These are phyloP conservation scores for Populus alba DNA, from an alignment of 345 rosid species.

Conservation along the genomic window DNA sequence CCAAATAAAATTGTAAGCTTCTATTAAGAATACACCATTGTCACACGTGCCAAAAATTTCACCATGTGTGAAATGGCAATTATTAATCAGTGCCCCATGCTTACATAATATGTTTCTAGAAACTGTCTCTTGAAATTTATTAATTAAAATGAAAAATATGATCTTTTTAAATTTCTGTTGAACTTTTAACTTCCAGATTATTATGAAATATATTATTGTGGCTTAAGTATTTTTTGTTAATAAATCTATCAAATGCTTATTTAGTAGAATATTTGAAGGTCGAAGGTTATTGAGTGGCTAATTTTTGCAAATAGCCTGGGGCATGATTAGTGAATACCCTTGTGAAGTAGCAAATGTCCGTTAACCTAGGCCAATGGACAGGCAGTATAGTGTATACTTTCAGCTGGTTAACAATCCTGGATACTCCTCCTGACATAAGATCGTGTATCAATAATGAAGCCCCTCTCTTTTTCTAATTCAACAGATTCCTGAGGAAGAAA, in stretches of 20 bases:
- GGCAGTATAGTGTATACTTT: neutral
- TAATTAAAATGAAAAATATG: neutral
- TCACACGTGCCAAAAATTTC: neutral
- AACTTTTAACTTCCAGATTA: neutral
- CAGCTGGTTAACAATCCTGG: neutral
- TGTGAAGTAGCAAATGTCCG: neutral
- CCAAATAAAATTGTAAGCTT: neutral
- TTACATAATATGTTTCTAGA: neutral
- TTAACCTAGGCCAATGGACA: neutral
- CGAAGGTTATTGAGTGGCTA: neutral
- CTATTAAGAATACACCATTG: neutral
- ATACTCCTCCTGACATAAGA: neutral
- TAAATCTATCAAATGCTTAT: neutral
- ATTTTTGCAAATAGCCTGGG: neutral
- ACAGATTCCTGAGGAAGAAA: constrained; percentile 97
- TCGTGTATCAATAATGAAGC: neutral
- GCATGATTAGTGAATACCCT: neutral
- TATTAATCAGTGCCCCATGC: neutral
- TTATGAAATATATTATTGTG: neutral
- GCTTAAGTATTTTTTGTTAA: neutral
- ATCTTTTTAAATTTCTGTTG: neutral
- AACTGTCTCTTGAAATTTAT: constrained; percentile 1
- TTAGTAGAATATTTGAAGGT: neutral
- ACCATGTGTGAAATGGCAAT: neutral
- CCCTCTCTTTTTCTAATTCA: neutral